Conservation (phyloP, 2,329 filamentous ascomycete genomes). For the Fusarium denticulatum region DNA sequence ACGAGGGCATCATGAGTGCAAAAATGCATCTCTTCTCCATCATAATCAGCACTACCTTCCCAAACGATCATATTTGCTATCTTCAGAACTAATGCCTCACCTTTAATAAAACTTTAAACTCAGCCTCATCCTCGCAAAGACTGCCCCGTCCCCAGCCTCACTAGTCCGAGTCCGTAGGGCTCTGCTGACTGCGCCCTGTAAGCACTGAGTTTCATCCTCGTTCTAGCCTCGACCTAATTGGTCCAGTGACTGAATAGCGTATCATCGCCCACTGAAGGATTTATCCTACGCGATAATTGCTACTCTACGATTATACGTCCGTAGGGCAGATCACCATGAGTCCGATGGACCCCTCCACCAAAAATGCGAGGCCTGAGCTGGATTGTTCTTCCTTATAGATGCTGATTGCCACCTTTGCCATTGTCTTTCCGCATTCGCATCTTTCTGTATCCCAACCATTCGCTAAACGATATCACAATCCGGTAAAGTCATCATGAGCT, state of each 20-base stretch:
- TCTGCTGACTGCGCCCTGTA: constrained; percentile 14
- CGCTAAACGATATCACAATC: neutral
- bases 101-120: accelerated
- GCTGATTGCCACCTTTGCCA: neutral
- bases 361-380: neutral
- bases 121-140: neutral
- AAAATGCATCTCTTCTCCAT: neutral
- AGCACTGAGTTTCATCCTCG: constrained; percentile 8
- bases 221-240: neutral
- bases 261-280: constrained; percentile 2
- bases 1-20: neutral
- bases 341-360: constrained; percentile 3
- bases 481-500: neutral
- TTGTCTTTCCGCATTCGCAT: neutral
- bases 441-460: too few species aligned
- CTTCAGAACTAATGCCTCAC: neutral
- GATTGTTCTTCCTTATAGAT: neutral
- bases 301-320: neutral
- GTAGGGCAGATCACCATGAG: constrained; percentile 6
- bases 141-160: neutral
- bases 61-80: accelerated
- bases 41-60: neutral
- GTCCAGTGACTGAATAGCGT: neutral
- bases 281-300: neutral
- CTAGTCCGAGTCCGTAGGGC: constrained; percentile 20